Base-by-base conservation (phyloP, 192 early-diverging fungal species). In the Backusella tuberculispora region DNA sequence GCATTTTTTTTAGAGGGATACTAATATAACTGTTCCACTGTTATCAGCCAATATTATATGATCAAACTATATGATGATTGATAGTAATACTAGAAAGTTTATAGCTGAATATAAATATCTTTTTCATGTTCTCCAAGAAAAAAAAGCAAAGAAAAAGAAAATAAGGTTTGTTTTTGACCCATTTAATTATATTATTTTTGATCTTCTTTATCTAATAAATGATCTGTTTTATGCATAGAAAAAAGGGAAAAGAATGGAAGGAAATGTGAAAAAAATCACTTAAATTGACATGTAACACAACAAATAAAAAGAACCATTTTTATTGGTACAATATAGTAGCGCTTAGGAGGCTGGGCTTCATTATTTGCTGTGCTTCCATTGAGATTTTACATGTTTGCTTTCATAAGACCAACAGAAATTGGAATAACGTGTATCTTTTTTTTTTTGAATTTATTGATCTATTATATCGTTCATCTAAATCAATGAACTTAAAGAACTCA, bases 221-320 rank as follows among this genome's bases (percentile, higher is more conserved):
- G 21, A 56, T 24, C 19, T n/a, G 12, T 24, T 17, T 53, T 24
- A 24, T 56, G 9, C 12, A 60, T 12, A 56, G 12, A 26, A 26
- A 50, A 26, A 24, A 60, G n/a, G 50, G 50, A 60, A 60, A 46
- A 14, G 45, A 60, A 14, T 12, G 53, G 24, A 12, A 56, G 24
- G 17, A 2, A 56, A 24, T 21, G 3, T 6, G 19, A 19, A 9
- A 53, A 60, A 60, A 60, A 60, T 12, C 21, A 60, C 24, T 24
- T 24, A 24, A 60, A 60, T 60, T 60, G 53, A 60, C 53, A 60
- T 60, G 53, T 60, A 60, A 26, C 13, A 60, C 53, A 60, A 60
- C 8, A 60, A 26, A 60, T 10, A 60, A 60, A 60, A 24, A 26
- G 53, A 13, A 12, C 10, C 0, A 3, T 26, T 24, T 21, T 7